Evolutionary conservation across 2,329 filamentous ascomycete genomes (phyloP), one percentile per base, ranked within the genome.

Genomic region (Cladosporium oxysporum): DNA sequence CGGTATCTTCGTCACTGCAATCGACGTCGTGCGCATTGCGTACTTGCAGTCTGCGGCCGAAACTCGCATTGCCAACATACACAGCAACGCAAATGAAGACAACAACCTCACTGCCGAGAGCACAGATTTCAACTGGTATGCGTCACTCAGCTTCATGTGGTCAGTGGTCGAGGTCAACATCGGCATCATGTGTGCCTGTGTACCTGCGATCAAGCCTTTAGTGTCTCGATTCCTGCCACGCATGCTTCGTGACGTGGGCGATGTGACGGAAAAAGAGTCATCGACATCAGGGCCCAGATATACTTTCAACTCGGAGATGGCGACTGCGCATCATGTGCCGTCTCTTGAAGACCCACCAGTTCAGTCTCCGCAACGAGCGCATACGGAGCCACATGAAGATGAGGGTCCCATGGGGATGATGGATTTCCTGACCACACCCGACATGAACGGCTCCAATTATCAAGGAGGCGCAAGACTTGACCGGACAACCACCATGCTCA

Each of bases 111-210:
- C 73, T 67, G n/a, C 75, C 16, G 73, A 76, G 11, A 63, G 50
- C 61, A 80, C 79, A 10, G 85, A 88, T 69, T 85, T 86, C 67
- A 83, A 83, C 44, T 88, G 84, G 88, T 93, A 94, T 74, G 91
- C 91, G 0, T 92, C 91, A 0, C 80, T 93, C 5, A 91, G 92
- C 0, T 90, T 96, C 74, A 94, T 97, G 91, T 98, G 93, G 94
- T 94, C 91, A 18, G 91, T 90, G 14, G 88, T 97, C 63, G 93
- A 97, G 77, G 92, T 97, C 74, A 95, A 96, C 70, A 83, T 96
- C 1, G 93, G 92, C 21, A 93, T 97, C 71, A 90, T 93, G 69
- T 96, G 92, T 74, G 93, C 91, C 50, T 97, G 93, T 72, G 91
- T 97, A n/a, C 94, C 94, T 10, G 94, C 91, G 0, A 81, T 97